phyloP scores from a whole-genome alignment of 179 eudicot species.

The Monotropa hypopitys region DNA sequence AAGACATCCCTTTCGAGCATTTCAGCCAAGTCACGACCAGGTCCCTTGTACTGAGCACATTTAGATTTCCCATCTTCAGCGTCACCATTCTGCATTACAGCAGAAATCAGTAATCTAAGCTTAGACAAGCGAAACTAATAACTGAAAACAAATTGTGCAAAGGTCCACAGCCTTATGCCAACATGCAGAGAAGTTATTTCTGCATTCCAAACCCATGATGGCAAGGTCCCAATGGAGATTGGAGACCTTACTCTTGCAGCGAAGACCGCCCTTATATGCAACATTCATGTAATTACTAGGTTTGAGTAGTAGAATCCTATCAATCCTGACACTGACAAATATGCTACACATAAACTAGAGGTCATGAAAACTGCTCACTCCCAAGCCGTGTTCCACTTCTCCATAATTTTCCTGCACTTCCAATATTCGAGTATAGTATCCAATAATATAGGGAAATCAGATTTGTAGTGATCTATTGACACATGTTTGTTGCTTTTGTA shows the following conservation, averaged over 20 bases:
- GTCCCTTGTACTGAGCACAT: constrained; percentile 80
- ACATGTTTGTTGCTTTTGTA: not conserved
- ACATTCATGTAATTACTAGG: not conserved
- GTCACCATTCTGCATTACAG: constrained; percentile 58
- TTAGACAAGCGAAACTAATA: not conserved
- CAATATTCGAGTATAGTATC: not conserved
- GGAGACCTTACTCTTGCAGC: not conserved
- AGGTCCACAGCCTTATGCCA: not conserved
- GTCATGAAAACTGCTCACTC: not conserved
- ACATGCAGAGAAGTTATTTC: not conserved
- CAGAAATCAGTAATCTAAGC: not conserved
- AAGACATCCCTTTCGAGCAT: constrained; percentile 99
- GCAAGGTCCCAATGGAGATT: not conserved
- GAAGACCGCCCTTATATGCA: not conserved
- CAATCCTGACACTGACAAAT: not conserved
- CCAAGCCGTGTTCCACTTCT: not conserved
- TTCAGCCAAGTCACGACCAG: constrained; percentile 92
- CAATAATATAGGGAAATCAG: not conserved
- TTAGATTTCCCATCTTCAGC: constrained; percentile 85
- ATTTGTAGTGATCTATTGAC: not conserved
- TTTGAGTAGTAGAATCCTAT: not conserved
- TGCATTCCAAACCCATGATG: not conserved
- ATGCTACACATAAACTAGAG: not conserved
- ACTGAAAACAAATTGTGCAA: not conserved
- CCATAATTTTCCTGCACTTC: not conserved